Percentiles rank a stretch among this genome's conserved stretches.
phyloP scores from a whole-genome alignment of 352 stramenopile species.

The Halophytophthora batemanensis region DNA sequence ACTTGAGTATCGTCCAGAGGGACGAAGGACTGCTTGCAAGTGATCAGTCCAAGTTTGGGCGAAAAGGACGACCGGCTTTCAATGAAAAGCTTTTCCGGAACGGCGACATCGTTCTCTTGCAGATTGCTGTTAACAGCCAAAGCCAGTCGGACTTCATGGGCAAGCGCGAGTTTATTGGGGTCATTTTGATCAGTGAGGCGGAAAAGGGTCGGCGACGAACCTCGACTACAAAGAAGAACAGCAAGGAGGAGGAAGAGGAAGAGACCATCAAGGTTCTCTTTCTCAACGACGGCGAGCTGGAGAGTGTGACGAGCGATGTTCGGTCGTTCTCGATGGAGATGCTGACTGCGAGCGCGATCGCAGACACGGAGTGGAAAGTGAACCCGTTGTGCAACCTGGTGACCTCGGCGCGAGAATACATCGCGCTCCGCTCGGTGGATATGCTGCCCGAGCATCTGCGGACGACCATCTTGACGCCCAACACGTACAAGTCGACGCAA shows the following conservation, averaged over 20 bases:
- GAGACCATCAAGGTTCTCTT: constrained; percentile 75
- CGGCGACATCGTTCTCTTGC: constrained; percentile 71
- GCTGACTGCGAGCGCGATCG: constrained; percentile 59
- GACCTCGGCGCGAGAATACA: constrained; percentile 78
- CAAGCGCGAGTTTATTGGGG: constrained; percentile 63
- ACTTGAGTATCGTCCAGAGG: constrained; percentile 62
- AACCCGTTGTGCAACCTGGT: constrained; percentile 75
- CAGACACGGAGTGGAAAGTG: constrained; percentile 76
- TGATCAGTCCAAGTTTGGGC: constrained; percentile 28
- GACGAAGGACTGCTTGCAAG: constrained; percentile 29
- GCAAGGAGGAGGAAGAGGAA: constrained; percentile 50
- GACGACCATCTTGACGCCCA: constrained; percentile 73
- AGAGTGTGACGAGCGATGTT: constrained; percentile 61
- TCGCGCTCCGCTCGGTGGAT: constrained; percentile 78
- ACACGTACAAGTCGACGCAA: constrained; percentile 78
- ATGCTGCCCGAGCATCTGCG: constrained; percentile 80
- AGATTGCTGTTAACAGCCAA: constrained; percentile 30
- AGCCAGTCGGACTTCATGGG: constrained; percentile 37
- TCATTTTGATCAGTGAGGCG: constrained; percentile 72
- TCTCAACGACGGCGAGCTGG: constrained; percentile 75
- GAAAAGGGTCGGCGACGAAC: constrained; percentile 61
- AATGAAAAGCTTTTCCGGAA: constrained; percentile 79
- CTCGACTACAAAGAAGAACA: constrained; percentile 32
- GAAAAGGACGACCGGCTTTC: constrained; percentile 18
- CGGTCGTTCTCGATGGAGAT: constrained; percentile 60